Evolutionary conservation across 208 protist species (phyloP), one percentile per base, ranked within the genome.

Genomic region (Hexamita inflata): DNA sequence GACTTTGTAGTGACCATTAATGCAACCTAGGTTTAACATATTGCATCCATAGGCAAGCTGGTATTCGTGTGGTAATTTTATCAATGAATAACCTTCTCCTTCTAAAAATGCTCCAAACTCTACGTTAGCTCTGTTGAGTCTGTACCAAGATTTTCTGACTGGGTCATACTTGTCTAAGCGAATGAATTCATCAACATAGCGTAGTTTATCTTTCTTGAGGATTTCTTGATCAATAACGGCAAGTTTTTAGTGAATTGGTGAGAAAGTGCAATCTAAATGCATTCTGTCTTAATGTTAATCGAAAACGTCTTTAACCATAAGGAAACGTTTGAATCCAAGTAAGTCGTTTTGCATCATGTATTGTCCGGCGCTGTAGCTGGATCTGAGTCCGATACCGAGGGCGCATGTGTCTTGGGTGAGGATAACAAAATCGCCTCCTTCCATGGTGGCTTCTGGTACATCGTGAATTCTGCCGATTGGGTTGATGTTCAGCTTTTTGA

Each of bases 341-440:
- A 86, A 64, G 75, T 91, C 85, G 28, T 89, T 85, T 0, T 85
- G n/a, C 80, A 91, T 80, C 41, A 90, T 57, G 75, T 91, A 83
- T 19, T 84, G 15, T 29, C 86, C 85, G 0, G 85, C 86, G 13
- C n/a, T 24, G 1, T 79, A 74, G 32, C 89, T 91, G 24, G 81
- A 83, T 32, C 88, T 41, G 1, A 91, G 65, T 74, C 88, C 88
- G 32, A 87, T 53, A 58, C 88, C 88, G 74, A 91, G 80, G 0
- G 89, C 83, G 41, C 75, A 86, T 0, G 90, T 32, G 28, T 88
- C 87, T 4, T 26, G 1, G n/a, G 77, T 80, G 0, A 41, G 29
- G 29, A 83, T 59, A 4, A 88, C 84, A 68, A 91, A 91, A 75
- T 91, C 88, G 58, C 88, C 88, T 60, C 88, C 88, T 57, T 91